Conservation (phyloP, 345 rosid species). For the Isatis tinctoria region DNA sequence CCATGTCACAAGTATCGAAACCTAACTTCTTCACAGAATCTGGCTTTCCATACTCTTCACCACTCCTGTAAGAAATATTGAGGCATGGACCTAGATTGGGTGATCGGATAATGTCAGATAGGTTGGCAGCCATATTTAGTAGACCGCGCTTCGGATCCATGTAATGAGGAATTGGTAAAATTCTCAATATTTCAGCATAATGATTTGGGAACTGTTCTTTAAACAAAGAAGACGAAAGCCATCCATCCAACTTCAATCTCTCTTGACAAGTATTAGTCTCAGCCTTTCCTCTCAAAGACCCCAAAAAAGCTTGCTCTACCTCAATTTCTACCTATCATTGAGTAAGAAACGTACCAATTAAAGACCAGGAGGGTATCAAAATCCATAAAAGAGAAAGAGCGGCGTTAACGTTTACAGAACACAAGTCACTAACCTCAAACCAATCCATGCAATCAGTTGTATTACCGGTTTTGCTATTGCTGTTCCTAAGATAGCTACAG, state of each 20-base stretch:
- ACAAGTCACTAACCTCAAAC: constrained; percentile 73
- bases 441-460: constrained; percentile 53
- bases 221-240: constrained; percentile 80
- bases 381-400: neutral
- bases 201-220: constrained; percentile 82
- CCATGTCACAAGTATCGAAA: constrained; percentile 70
- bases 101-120: constrained; percentile 42
- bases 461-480: constrained; percentile 32
- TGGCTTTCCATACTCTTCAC: constrained; percentile 51
- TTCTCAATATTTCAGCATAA: constrained; percentile 55
- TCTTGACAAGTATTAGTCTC: constrained; percentile 63
- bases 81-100: constrained; percentile 76
- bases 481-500: constrained; percentile 70
- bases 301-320: constrained; percentile 61
- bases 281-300: constrained; percentile 61
- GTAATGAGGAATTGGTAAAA: constrained; percentile 77
- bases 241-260: constrained; percentile 76
- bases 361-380: neutral
- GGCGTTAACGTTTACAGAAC: neutral
- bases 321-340: constrained; percentile 81
- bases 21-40: constrained; percentile 62
- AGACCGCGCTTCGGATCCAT: constrained; percentile 70
- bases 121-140: constrained; percentile 67
- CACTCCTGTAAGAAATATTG: constrained; percentile 70
- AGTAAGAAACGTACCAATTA: constrained; percentile 2